Conservation (phyloP, 768 basidiomycete genomes). For the Collybiopsis luxurians region DNA sequence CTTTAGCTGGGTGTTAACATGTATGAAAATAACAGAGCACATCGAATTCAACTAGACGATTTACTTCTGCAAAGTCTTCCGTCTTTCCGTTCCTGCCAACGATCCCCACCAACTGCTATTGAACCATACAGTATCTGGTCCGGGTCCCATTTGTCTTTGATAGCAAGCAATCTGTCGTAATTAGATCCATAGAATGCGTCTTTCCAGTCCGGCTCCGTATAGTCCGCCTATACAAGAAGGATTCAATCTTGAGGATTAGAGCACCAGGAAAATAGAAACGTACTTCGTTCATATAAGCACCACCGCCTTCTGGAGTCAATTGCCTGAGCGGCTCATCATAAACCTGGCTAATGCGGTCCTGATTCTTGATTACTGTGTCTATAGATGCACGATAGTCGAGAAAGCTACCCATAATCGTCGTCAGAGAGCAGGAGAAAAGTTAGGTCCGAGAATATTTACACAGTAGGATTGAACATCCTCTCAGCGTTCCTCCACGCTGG, state of each 20-base stretch:
- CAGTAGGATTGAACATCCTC: neutral
- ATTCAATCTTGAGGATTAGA: neutral
- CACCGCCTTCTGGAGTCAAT: neutral
- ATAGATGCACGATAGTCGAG: neutral
- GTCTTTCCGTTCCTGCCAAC: slow-evolving; percentile 3
- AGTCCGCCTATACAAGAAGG: neutral
- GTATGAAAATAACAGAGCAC: too few relatives aligned
- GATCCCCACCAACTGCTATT: slow-evolving; percentile 7
- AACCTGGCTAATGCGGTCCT: too few relatives aligned
- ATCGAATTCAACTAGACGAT: too few relatives aligned
- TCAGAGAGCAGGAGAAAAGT: neutral
- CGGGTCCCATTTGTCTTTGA: slow-evolving; percentile 13
- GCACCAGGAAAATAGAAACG: neutral
- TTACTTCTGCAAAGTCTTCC: slow-evolving; percentile 8
- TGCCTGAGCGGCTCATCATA: neutral
- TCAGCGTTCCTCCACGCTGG: slow-evolving; percentile 3
- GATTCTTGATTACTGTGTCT: neutral
- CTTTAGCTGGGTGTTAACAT: too few relatives aligned
- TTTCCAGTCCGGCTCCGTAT: slow-evolving; percentile 12
- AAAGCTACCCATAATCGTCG: too few relatives aligned
- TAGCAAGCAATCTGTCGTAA: slow-evolving; percentile 8
- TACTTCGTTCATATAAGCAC: slow-evolving; percentile 5
- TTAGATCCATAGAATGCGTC: slow-evolving; percentile 11
- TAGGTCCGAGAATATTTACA: neutral
- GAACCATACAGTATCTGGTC: slow-evolving; percentile 10